Percentiles rank a stretch among this genome's conserved stretches.
Conservation (phyloP, 805 yeast genomes). For the Wickerhamomyces chaumierensis region DNA sequence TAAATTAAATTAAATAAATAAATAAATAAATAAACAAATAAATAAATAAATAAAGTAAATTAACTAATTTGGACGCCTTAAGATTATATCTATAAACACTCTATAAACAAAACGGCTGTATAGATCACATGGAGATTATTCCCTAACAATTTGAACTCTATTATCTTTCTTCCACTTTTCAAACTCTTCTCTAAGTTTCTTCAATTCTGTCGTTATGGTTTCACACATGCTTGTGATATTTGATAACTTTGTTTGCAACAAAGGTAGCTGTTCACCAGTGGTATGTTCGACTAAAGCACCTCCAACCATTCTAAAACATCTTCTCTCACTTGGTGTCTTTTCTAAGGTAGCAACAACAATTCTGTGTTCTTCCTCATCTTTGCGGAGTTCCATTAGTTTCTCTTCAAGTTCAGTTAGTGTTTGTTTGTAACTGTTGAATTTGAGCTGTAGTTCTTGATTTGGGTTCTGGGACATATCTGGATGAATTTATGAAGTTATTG, state of each 20-base stretch:
- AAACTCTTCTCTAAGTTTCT: conserved; percentile 25
- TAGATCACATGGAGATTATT: too few relatives aligned
- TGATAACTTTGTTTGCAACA: conserved; percentile 42
- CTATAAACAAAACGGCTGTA: too few relatives aligned
- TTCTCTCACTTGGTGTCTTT: conserved; percentile 44
- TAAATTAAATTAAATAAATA: too few relatives aligned
- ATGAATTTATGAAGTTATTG: too few relatives aligned
- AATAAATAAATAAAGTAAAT: too few relatives aligned
- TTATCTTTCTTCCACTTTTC: conserved; percentile 29
- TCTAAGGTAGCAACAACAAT: conserved; percentile 50
- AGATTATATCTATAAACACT: too few relatives aligned
- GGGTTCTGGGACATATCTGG: not conserved
- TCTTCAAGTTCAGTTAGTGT: conserved; percentile 33
- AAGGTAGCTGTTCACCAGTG: conserved; percentile 64
- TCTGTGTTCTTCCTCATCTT: conserved; percentile 35
- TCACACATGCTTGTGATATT: conserved; percentile 31
- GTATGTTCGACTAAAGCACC: conserved; percentile 80
- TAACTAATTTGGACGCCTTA: too few relatives aligned
- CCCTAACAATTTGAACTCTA: conserved; percentile 24
- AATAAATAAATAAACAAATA: too few relatives aligned
- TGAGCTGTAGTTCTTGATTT: conserved; percentile 29
- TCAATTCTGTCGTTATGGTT: conserved; percentile 23
- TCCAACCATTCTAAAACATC: conserved; percentile 89
- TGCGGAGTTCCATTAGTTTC: conserved; percentile 36
- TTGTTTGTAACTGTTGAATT: conserved; percentile 41